Evolutionary conservation across 2,329 filamentous ascomycete genomes (phyloP), one percentile per base, ranked within the genome.

Genomic region (Chaetomium globosum): DNA sequence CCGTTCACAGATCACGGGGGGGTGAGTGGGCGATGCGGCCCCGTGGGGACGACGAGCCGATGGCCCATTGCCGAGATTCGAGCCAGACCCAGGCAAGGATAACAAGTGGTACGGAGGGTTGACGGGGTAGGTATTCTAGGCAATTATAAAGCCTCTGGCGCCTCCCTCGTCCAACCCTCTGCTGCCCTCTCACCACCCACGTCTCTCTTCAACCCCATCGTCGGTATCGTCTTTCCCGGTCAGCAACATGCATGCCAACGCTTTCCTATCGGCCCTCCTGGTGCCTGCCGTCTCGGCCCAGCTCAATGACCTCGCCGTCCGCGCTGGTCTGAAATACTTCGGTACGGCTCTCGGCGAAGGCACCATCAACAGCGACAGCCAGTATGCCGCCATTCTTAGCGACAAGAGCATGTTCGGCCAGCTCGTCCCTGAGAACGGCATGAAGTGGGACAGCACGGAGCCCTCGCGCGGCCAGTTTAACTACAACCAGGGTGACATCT

Each of bases 361-460:
- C 2, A 82, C 85, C 68, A 74, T 85, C 43, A 78, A 76, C 53
- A 84, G 58, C 56, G 72, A 90, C 74, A 72, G 76, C 13, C 71
- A 80, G 31, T 91, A 90, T 74, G 76, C 81, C 21, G 74, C 77
- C 23, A 84, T 88, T 66, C 77, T 88, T 51, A 80, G 80, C 68
- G 78, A 87, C 73, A 77, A 72, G 8, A 76, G 78, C 55, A 85
- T 89, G 71, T 90, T 89, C 71, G 88, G 87, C 36, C 83, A 87
- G 74, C 80, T 89, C 30, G 89, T 87, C 0, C 86, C 87, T 0
- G 85, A 83, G 57, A 90, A 90, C 73, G 81, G 82, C 2, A 83
- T 87, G 74, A 83, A 86, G 80, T 91, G 87, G 87, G 80, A 87
- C 65, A 79, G 81, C 67, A 87, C 80, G 19, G 86, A 91, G 78